Conservation (phyloP, 768 basidiomycete genomes). For the Auricularia sp. region DNA sequence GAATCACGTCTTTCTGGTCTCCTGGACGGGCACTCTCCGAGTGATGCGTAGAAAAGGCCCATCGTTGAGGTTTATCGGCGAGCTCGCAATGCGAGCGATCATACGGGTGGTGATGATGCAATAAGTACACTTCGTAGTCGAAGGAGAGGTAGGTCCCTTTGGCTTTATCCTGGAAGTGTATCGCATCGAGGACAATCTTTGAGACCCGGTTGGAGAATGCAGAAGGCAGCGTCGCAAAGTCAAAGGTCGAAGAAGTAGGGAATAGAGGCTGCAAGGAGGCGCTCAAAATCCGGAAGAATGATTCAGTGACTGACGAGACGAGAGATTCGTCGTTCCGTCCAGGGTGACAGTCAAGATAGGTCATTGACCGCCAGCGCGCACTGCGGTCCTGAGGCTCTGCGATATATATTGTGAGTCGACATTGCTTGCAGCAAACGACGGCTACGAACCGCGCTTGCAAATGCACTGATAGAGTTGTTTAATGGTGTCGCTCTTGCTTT, state of each 20-base stretch:
- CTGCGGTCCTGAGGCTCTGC: not conserved
- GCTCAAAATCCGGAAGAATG: not conserved
- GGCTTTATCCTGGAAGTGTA: not conserved
- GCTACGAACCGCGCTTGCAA: not conserved
- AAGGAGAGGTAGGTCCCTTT: not conserved
- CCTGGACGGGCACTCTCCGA: not conserved
- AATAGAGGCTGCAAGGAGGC: not conserved
- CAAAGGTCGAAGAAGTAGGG: not conserved
- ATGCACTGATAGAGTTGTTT: not conserved
- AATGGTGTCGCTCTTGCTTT: not conserved
- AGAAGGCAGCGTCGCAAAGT: not conserved
- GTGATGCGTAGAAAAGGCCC: not conserved
- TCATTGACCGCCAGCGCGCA: not conserved
- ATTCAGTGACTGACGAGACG: not conserved
- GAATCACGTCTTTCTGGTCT: not conserved
- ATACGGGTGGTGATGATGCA: not conserved
- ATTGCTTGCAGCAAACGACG: not conserved
- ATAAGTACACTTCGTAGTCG: not conserved
- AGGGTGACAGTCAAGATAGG: not conserved
- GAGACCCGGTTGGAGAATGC: not conserved
- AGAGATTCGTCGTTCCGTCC: not conserved
- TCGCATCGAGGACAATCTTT: not conserved
- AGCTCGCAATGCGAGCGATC: not conserved
- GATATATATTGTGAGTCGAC: not conserved
- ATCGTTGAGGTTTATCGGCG: not conserved